phyloP scores from a whole-genome alignment of 2,329 filamentous ascomycete genomes.

The Capronia coronata region DNA sequence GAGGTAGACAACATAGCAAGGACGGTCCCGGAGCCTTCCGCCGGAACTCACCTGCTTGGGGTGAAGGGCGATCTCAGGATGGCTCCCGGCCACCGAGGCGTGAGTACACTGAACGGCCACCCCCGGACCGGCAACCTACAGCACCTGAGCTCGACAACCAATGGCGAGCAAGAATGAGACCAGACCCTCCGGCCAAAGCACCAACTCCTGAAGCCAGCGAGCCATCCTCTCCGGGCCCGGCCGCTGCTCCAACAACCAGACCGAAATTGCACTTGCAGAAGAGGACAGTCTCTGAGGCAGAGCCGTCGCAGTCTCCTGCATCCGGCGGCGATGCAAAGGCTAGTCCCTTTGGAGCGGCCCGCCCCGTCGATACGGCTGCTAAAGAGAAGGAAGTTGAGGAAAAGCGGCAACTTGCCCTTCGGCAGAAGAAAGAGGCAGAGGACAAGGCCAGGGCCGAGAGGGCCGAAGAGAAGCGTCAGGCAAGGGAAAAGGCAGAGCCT shows the following conservation, averaged over 20 bases:
- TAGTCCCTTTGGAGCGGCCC: conserved; percentile 87
- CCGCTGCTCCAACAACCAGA: conserved; percentile 54
- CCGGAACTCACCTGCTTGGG: conserved; percentile 68
- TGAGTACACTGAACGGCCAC: conserved; percentile 65
- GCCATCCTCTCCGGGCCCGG: conserved; percentile 65
- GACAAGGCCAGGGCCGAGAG: conserved; percentile 74
- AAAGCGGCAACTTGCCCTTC: conserved; percentile 65
- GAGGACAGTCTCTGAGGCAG: conserved; percentile 77
- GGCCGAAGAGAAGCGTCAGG: conserved; percentile 56
- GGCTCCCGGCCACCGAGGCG: conserved; percentile 73
- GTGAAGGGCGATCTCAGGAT: conserved; percentile 61
- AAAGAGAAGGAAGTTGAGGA: conserved; percentile 87
- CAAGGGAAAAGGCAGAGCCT: conserved; percentile 58
- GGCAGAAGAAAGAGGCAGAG: conserved; percentile 79
- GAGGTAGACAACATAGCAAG: conserved; percentile 53
- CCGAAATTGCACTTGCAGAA: conserved; percentile 85
- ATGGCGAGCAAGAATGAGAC: conserved; percentile 87
- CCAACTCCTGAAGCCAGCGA: conserved; percentile 64
- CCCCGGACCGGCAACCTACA: conserved; percentile 64
- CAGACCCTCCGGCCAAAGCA: conserved; percentile 61
- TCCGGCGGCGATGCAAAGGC: conserved; percentile 64
- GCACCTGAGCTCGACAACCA: conserved; percentile 89
- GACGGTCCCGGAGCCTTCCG: conserved; percentile 55
- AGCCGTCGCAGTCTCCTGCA: conserved; percentile 43
- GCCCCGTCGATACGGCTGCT: conserved; percentile 86